A percentile compares a stretch with the other conserved stretches of the same genome.
These are phyloP conservation scores for Nannizziopsis arthrosporioides DNA, from an alignment of 2,329 filamentous ascomycete genomes.

Conservation along the genomic window DNA sequence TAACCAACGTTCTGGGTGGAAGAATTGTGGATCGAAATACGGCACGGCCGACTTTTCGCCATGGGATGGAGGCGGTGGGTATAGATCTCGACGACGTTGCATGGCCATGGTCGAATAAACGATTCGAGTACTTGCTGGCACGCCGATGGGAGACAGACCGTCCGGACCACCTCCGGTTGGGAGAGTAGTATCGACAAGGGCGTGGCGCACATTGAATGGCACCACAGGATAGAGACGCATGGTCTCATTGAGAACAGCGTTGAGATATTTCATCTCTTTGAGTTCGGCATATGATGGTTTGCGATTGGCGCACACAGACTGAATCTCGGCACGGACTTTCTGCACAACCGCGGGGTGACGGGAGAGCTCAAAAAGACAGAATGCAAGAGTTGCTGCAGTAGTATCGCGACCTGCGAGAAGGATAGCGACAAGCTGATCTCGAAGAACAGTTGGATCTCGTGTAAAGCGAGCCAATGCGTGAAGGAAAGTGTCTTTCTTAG, in stretches of 20 bases:
- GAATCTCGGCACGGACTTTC: constrained; percentile 63
- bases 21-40: constrained; percentile 33
- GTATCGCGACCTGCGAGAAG: constrained; percentile 75
- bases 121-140: constrained; percentile 38
- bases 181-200: constrained; percentile 61
- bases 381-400: constrained; percentile 69
- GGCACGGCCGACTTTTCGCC: constrained; percentile 21
- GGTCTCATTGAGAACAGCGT: constrained; percentile 60
- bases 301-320: constrained; percentile 51
- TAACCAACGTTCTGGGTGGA: constrained; percentile 42
- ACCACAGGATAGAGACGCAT: constrained; percentile 67
- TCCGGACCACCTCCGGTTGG: constrained; percentile 50
- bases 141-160: constrained; percentile 34
- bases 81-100: constrained; percentile 42
- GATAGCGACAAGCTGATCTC: constrained; percentile 73
- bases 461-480: constrained; percentile 76
- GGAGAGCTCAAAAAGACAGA: constrained; percentile 71
- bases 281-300: constrained; percentile 60
- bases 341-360: constrained; percentile 55
- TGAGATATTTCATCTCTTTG: constrained; percentile 77
- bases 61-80: constrained; percentile 26
- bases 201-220: constrained; percentile 65
- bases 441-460: constrained; percentile 50
- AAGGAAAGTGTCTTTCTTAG: constrained; percentile 71
- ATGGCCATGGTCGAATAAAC: constrained; percentile 43